Evolutionary conservation across 2,329 filamentous ascomycete genomes (phyloP), one percentile per base, ranked within the genome.

Genomic region (Cordyceps farinosa): DNA sequence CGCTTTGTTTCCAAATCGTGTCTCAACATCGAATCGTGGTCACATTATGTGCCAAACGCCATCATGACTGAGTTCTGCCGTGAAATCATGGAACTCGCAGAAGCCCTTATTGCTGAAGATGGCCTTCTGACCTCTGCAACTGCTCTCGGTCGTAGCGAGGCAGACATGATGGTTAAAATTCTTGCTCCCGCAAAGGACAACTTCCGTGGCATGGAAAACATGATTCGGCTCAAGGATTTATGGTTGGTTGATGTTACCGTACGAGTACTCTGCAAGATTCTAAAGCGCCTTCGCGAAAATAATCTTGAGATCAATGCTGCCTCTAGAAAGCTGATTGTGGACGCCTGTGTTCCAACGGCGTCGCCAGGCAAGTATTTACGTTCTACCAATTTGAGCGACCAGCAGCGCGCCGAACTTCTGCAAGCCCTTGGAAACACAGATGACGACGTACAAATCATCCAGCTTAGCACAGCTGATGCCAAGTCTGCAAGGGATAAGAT

Each of bases 71-170:
- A 97, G 63, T 97, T 98, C 70, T 97, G 93, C 72, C 88, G 95
- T 67, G 92, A 97, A 72, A 90, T 91, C 15, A 99, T 99, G 86
- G 92, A 98, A 70, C 90, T 97, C 71, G 93, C 94, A 0, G 91
- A 96, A 71, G 84, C 85, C 42, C 82, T 97, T 1, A 90, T 98
- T 71, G 88, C 91, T 47, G 88, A 97, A 69, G 95, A 96, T 73
- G 88, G 87, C 57, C 84, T 97, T 64, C 87, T 99, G 66, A 86
- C 91, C 2, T 90, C 88, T 52, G 90, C 90, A 13, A 73, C 73
- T 40, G 72, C 63, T 5, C 65, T 72, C 11, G 71, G 70, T 9
- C 74, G 72, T 61, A 75, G 70, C 44, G 74, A 78, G 45, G 69
- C 72, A 30, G 75, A 76, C n/a, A 71, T 73, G 34, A 79, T 79